Base-by-base conservation (phyloP, 352 stramenopile genomes). In the Globisporangium takayamanum region DNA sequence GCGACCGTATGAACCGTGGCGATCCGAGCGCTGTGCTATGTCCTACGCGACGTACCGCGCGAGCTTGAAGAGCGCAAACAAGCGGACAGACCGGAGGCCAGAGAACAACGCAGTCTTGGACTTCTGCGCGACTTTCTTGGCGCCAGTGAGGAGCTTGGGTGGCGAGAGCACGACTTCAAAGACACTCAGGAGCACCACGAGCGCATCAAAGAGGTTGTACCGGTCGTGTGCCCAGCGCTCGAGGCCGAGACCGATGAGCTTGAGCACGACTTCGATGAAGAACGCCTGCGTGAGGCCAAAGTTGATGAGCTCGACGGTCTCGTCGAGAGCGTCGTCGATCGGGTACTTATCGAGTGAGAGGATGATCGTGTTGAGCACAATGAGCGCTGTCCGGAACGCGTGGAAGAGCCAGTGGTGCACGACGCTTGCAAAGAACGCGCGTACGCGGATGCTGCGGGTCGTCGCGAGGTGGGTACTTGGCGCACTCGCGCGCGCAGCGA, bases 61-160 rank as follows among this genome's bases (percentile, higher is more conserved):
- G 33, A 98, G 84, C 63, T 97, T 97, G 55, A 98, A 95, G 10
- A 97, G 57, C 16, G 87, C 66, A 59, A 97, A 93, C 20, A 97
- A 58, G 14, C 91, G 74, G 45, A 97, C 68, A 1, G 83, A 95
- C 36, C 91, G 69, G n/a, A 98, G 72, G 1, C 87, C 88, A 2
- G 86, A 94, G 33, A 87, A 83, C 36, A 74, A 78, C 18, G 61
- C 48, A 1, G 69, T 58, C 18, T 72, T 76, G 3, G 67, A 61
- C 30, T 60, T 67, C 0, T 30, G 57, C 1, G 26, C 30, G 5
- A 53, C 45, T 18, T 14, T 46, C 6, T 63, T 54, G 0, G 57
- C 51, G 3, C 53, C 18, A 3, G 42, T 37, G 5, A 86, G 57
- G 59, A 86, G 74, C 11, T 51, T 42, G 10, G 78, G 74, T 6